Evolutionary conservation across 2,329 filamentous ascomycete genomes (phyloP).

Genomic region (Colletotrichum viniferum): DNA sequence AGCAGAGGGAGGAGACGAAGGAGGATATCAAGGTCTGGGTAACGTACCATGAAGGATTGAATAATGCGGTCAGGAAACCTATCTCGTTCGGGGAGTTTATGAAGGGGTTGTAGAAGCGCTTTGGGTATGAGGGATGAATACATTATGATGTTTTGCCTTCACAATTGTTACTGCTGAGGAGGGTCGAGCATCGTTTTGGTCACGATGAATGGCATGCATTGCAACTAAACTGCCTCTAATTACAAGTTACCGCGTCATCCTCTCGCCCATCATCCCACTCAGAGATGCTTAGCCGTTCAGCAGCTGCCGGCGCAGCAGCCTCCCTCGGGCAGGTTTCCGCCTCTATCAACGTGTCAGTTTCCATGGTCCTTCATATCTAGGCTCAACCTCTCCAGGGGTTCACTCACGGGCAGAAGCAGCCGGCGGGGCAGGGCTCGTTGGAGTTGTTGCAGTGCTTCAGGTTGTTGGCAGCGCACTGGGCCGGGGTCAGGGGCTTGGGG

Average conservation of each 20-base stretch:
- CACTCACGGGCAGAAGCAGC: constrained; percentile 1
- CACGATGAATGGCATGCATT: not conserved
- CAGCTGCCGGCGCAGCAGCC: not conserved
- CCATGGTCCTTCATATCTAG: not conserved
- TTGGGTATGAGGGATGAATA: not conserved
- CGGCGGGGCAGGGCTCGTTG: not conserved
- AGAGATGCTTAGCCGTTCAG: not conserved
- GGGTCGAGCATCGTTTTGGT: not conserved
- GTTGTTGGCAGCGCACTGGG: not conserved
- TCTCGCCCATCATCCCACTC: not conserved
- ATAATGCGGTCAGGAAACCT: constrained; percentile 90
- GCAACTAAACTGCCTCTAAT: not conserved
- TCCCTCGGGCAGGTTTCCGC: not conserved
- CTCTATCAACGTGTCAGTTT: not conserved
- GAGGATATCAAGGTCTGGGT: constrained; percentile 73
- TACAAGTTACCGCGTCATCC: not conserved
- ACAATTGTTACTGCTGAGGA: not conserved
- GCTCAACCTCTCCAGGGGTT: not conserved
- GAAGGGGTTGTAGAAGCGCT: constrained; percentile 55
- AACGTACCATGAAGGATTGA: constrained; percentile 87
- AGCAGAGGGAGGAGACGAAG: constrained; percentile 32
- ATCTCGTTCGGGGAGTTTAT: constrained; percentile 82
- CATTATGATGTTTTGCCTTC: not conserved
- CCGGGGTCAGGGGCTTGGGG: not conserved
- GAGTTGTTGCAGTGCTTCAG: not conserved